phyloP scores from a whole-genome alignment of 306 rosid genomes.

The Vigna unguiculata region DNA sequence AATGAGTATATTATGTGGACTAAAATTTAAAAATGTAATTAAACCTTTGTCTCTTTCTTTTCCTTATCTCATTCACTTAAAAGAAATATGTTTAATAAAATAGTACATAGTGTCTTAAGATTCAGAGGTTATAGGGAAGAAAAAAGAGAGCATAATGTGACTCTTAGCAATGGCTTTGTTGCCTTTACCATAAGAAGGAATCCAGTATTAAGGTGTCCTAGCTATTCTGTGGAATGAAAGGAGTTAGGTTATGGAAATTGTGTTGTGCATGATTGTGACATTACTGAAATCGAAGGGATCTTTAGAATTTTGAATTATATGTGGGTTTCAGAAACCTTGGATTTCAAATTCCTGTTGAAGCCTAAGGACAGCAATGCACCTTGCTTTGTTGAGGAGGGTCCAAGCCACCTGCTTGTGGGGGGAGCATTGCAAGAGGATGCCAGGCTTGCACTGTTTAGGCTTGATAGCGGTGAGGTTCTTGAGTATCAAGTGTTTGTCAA shows the following conservation, averaged over 20 bases:
- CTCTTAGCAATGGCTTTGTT: slow-evolving; percentile 36
- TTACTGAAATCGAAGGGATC: slow-evolving; percentile 10
- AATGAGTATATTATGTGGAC: background rate
- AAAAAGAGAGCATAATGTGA: background rate
- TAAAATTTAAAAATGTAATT: background rate
- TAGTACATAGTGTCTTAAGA: slow-evolving; percentile 25
- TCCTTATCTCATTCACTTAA: background rate
- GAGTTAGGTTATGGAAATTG: background rate
- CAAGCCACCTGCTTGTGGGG: slow-evolving; percentile 77
- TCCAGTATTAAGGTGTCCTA: slow-evolving; percentile 1
- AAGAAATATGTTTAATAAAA: slow-evolving; percentile 27
- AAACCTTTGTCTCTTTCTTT: background rate
- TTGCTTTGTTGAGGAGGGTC: slow-evolving; percentile 91
- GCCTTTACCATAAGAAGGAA: background rate
- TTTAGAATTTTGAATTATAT: slow-evolving; percentile 34
- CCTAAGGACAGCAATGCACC: slow-evolving; percentile 71
- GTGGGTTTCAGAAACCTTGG: slow-evolving; percentile 78
- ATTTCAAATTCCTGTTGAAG: slow-evolving; percentile 93
- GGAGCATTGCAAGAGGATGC: slow-evolving; percentile 92
- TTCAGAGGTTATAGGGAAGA: background rate
- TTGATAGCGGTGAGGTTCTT: slow-evolving; percentile 66
- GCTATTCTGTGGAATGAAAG: background rate
- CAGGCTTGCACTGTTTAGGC: slow-evolving; percentile 80
- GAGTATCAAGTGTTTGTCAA: slow-evolving; percentile 87
- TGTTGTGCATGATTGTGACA: background rate